Base-by-base conservation (phyloP, 2,329 filamentous ascomycete species). In the Exophiala mesophila region DNA sequence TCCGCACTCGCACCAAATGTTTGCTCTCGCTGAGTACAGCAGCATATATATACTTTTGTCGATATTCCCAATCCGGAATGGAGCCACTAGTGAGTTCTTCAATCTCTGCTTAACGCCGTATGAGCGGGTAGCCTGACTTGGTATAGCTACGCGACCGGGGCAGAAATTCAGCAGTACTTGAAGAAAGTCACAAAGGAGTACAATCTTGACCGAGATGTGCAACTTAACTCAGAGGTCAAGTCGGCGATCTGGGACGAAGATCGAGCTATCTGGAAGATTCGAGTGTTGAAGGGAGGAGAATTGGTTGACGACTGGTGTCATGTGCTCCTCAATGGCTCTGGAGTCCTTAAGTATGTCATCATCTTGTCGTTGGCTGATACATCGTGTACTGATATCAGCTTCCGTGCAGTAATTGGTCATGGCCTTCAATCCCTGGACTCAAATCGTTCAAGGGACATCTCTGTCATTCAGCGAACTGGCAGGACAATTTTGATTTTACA, bases 131-230 rank as follows among this genome's bases (percentile, higher is more conserved):
- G 24, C 24, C 24, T 28, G 18, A 28, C 8, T 13, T n/a, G 5
- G 7, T 10, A 19, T 18, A 39, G 66, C 30, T 70, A 66, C 41
- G 63, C 66, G 6, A 57, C 53, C 5, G 64, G 64, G 1, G 44
- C 52, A 10, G 68, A 70, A 49, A 70, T 71, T 29, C 59, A 60
- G 8, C 59, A 63, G n/a, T 71, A 71, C 47, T 62, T 67, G 55
- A 56, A 65, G 35, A 49, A 52, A 2, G 56, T 59, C 10, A 63
- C 64, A 5, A 59, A 55, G 34, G 67, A 69, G 48, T 65, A 65
- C 41, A 55, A 61, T 18, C 57, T 68, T 0, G 62, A 64, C 33
- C 52, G 60, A 15, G 60, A 65, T 34, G 54, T 70, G 15, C 60
- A 62, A 26, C 55, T 67, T 39, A 53, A 59, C 10, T 60, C 62